These are phyloP conservation scores for Priceomyces fermenticarens DNA, from an alignment of 805 yeast species.

Conservation along the genomic window DNA sequence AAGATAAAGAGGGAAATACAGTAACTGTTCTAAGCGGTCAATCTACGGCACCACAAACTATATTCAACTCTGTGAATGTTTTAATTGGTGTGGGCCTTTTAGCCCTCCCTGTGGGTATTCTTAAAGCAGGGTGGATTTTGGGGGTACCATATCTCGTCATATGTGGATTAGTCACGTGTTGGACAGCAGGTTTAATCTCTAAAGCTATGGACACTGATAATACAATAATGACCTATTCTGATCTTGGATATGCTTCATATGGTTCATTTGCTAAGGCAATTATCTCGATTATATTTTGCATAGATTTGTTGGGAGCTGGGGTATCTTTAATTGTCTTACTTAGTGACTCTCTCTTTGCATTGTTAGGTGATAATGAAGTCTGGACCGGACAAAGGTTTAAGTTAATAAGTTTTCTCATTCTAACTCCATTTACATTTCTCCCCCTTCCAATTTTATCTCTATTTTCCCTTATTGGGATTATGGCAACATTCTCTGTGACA, in stretches of 20 bases:
- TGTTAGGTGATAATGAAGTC: conserved; percentile 38
- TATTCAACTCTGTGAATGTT: conserved; percentile 71
- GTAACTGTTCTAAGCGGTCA: conserved; percentile 76
- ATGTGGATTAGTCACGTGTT: conserved; percentile 67
- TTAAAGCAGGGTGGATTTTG: conserved; percentile 61
- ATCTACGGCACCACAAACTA: conserved; percentile 75
- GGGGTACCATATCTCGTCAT: conserved; percentile 58
- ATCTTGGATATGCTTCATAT: conserved; percentile 81
- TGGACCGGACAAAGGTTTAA: conserved; percentile 55
- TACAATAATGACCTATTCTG: conserved; percentile 83
- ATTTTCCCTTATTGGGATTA: conserved; percentile 66
- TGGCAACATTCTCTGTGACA: conserved; percentile 66
- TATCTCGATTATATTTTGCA: conserved; percentile 69
- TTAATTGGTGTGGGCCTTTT: conserved; percentile 67
- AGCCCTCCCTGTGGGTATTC: conserved; percentile 63
- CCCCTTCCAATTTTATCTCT: conserved; percentile 74
- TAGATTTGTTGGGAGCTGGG: conserved; percentile 79
- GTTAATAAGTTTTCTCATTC: conserved; percentile 59
- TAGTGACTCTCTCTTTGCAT: conserved; percentile 78
- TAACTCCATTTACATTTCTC: conserved; percentile 79
- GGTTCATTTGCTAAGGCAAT: conserved; percentile 73
- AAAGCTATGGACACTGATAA: conserved; percentile 77
- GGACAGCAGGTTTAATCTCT: conserved; percentile 74
- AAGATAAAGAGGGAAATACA: conserved; percentile 65
- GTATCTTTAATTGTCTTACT: conserved; percentile 78